Conservation (phyloP, 2,329 filamentous ascomycete genomes). For the Venturia pyrina region DNA sequence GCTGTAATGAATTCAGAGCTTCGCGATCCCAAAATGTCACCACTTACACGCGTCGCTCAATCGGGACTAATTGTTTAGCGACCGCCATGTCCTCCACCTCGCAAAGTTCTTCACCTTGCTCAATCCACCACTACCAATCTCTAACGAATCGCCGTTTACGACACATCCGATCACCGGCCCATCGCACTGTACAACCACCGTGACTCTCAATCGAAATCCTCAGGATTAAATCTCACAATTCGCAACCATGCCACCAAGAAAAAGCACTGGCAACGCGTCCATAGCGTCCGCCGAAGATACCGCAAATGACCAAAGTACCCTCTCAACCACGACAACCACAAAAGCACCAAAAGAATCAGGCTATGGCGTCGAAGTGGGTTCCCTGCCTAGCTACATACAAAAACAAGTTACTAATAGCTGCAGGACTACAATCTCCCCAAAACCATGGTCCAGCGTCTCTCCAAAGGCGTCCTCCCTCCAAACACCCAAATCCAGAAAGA, state of each 20-base stretch:
- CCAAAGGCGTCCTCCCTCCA: slow-evolving; percentile 68
- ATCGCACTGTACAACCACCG: not conserved
- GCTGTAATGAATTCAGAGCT: not conserved
- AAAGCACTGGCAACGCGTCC: slow-evolving; percentile 8
- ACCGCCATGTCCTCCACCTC: not conserved
- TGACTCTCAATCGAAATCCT: not conserved
- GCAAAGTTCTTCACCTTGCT: not conserved
- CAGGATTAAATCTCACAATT: not conserved
- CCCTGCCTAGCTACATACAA: not conserved
- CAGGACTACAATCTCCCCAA: slow-evolving; percentile 70
- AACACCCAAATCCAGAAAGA: slow-evolving; percentile 80
- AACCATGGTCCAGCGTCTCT: slow-evolving; percentile 69
- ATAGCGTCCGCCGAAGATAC: slow-evolving; percentile 1
- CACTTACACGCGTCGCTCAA: slow-evolving; percentile 31
- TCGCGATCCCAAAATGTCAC: slow-evolving; percentile 40
- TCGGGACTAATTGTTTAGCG: not conserved
- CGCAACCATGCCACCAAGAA: slow-evolving; percentile 8
- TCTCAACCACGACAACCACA: not conserved
- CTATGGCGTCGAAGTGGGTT: slow-evolving; percentile 3
- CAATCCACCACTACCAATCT: not conserved
- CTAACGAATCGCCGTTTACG: not conserved
- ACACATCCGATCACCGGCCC: not conserved
- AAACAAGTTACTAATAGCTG: not conserved
- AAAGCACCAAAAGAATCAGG: not conserved
- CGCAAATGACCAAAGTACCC: not conserved